phyloP scores from a whole-genome alignment of 192 early-diverging fungal species.

The Borealophlyctis nickersoniae region DNA sequence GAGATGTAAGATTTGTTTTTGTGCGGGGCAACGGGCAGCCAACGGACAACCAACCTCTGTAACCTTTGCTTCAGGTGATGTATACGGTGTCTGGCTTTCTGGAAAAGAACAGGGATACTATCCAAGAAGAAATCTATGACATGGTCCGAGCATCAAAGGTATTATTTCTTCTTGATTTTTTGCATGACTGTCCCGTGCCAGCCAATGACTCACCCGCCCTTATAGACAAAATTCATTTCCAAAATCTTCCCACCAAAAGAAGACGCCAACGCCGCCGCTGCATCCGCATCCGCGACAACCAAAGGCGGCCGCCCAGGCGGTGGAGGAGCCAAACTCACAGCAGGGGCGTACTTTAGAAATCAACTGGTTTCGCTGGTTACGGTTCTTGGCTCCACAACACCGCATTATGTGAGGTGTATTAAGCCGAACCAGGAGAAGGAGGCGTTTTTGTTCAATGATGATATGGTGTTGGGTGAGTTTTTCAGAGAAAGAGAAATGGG shows the following conservation, averaged over 20 bases:
- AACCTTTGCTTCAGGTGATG: no score
- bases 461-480: constrained; percentile 43
- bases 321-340: constrained; percentile 44
- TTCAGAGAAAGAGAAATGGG: no score
- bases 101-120: constrained; percentile 57
- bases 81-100: constrained; percentile 47
- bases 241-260: constrained; percentile 42
- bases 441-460: constrained; percentile 47
- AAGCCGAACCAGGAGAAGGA: constrained; percentile 53
- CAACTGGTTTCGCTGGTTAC: constrained; percentile 45
- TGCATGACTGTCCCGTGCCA: constrained; percentile 1
- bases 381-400: constrained; percentile 46
- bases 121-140: constrained; percentile 53
- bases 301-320: constrained; percentile 21
- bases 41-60: no score
- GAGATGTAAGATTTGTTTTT: constrained; percentile 36
- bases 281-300: constrained; percentile 21
- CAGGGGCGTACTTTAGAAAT: constrained; percentile 40
- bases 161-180: no score
- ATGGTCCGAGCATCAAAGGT: constrained; percentile 45
- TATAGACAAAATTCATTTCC: constrained; percentile 31
- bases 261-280: constrained; percentile 23
- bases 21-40: no score
- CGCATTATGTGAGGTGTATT: constrained; percentile 60
- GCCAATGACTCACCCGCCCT: background rate